Evolutionary conservation across 2,329 filamentous ascomycete species (phyloP), one percentile per base, ranked within the genome.

Genomic region (Orbilia ellipsospora): DNA sequence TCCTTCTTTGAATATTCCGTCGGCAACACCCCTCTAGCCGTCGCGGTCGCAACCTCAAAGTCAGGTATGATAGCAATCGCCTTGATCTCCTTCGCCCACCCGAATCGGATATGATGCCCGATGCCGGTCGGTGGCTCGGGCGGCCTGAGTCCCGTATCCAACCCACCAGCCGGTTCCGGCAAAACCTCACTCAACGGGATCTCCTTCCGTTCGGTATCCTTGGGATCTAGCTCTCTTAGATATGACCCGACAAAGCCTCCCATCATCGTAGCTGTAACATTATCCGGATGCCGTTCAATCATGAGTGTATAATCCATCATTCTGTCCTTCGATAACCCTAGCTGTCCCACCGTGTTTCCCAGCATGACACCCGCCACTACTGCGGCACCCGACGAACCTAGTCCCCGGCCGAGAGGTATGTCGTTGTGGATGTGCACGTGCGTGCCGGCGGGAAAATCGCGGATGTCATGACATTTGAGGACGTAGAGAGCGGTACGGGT

Each of bases 191-290:
- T 94, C 36, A 97, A 88, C 3, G 95, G 95, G 70, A 99, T 97
- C 83, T 98, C 95, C 79, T 91, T 93, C 77, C 95, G 88, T 77
- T 93, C 92, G 75, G 93, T 90, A 80, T 98, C 94, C 82, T 93
- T 92, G 2, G 93, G 92, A 78, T 92, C 89, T 78, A 98, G 87
- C 74, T 96, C 94, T 84, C 96, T 96, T 75, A 98, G 88, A 81
- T 98, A 98, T 16, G 94, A 97, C 75, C 95, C 95, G 26, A 99
- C 93, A 79, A 99, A 98, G 36, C 95, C 95, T 78, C 95, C 95
- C 80, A 96, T 98, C 42, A 98, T 88, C 6, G 95, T 94, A 13
- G 95, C 95, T 70, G 94, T 95, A 61, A 99, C 93, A 81, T 97
- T 97, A 84, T 97, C 93, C 10, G 93, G 93, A 82, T 97, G 93